Evolutionary conservation across 108 stramenopile genomes (phyloP).

Genomic region (Nannochloropsis oceanica): DNA sequence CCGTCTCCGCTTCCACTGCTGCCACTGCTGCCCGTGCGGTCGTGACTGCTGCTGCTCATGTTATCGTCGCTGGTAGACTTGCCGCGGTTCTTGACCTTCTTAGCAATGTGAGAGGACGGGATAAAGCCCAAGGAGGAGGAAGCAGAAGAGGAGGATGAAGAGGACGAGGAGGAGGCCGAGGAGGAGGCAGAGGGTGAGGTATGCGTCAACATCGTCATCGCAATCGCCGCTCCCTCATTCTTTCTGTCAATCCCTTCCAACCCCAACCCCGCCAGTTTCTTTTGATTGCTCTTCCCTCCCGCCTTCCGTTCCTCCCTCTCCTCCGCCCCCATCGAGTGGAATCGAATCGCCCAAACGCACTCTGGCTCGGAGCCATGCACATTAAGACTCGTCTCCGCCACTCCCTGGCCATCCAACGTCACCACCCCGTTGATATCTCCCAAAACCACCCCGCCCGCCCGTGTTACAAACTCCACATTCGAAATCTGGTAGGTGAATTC

Average conservation of each 20-base stretch:
- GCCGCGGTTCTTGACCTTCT: background rate
- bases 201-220: background rate
- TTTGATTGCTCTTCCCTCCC: no score
- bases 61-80: background rate
- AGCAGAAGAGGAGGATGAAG: background rate
- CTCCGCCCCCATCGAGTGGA: background rate
- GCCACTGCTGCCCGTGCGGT: background rate
- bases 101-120: background rate
- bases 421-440: background rate
- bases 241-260: background rate
- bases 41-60: background rate
- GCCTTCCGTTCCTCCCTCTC: background rate
- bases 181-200: background rate
- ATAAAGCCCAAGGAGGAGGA: background rate
- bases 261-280: no score
- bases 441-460: background rate
- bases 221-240: background rate
- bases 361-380: background rate
- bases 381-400: background rate
- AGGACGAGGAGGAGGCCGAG: background rate
- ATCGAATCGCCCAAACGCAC: background rate
- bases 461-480: background rate
- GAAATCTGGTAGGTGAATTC: background rate
- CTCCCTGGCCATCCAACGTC: background rate
- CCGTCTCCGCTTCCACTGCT: background rate